Evolutionary conservation across 352 stramenopile species (phyloP).

Genomic region (Phytophthora pluvialis): DNA sequence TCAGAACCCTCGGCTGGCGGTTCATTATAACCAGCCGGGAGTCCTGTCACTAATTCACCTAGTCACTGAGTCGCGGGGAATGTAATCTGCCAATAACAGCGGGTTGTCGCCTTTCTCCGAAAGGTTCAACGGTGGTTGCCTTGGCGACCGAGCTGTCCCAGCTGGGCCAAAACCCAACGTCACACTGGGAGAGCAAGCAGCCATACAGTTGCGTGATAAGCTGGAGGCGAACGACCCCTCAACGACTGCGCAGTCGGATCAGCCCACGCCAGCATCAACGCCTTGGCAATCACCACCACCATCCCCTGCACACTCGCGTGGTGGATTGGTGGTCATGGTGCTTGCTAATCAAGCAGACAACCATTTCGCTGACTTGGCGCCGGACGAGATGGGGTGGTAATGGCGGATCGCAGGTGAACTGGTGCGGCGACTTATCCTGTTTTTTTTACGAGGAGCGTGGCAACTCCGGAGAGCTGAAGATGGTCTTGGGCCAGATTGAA

Average conservation of each 20-base stretch:
- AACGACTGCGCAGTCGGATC: no score
- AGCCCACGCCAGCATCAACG: not conserved
- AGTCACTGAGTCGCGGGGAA: no score
- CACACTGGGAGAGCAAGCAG: not conserved
- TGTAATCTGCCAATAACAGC: no score
- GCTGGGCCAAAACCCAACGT: no score
- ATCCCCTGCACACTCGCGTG: not conserved
- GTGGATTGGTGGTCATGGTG: not conserved
- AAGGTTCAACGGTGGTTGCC: no score
- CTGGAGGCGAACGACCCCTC: no score
- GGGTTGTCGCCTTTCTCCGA: no score
- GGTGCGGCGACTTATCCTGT: not conserved
- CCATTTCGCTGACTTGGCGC: not conserved
- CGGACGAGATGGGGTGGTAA: not conserved
- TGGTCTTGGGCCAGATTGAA: not conserved
- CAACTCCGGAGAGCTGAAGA: not conserved
- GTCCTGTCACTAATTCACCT: no score
- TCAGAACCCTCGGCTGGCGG: no score
- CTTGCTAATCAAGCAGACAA: not conserved
- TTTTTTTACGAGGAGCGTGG: not conserved
- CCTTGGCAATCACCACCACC: not conserved
- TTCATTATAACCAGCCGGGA: no score
- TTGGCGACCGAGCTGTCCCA: no score
- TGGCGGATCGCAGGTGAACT: conserved; percentile 19
- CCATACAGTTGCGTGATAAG: not conserved